Evolutionary conservation across 495 filamentous ascomycete species (phyloP), one percentile per base, ranked within the genome.

Genomic region (Viridothelium virens): DNA sequence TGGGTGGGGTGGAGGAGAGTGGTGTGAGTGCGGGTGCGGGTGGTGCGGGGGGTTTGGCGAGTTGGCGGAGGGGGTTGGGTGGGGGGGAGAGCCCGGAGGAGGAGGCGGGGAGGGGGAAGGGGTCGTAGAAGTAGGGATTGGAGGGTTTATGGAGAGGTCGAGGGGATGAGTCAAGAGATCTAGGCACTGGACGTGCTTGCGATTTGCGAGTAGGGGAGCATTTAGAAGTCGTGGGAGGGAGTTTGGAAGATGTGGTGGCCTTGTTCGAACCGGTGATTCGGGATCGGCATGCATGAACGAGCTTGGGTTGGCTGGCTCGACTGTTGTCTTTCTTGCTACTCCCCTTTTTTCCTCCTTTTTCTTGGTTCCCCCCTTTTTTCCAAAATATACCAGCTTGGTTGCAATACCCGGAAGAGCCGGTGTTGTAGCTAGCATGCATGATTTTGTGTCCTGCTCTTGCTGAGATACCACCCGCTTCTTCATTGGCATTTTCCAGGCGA

Each of bases 1-100:
- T 61, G 9, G 62, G 33, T 31, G 48, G 36, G 1, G 25, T 1
- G 25, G 25, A 25, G 0, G 25, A 25, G 25, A 1, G 25, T 25
- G 25, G 25, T 25, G 25, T 1, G 1, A 48, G 62, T 53, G 39
- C 11, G 47, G 63, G 41, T 10, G 63, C 6, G 25, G 36, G 65
- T 39, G 64, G n/a, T 31, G 56, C 41, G 7, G 62, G 10, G 38
- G 62, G 62, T 4, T 50, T 77, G 38, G 68, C 70, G 41, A 63
- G 53, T 46, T 77, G 74, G 74, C 50, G 74, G 37, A 69, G 69
- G 56, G 65, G 73, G 37, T 31, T 72, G 63, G 64, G 68, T 63
- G 41, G 65, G 25, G 68, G 53, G 16, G 56, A 65, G 9, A 65
- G 63, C 3, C 65, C 48, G 63, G 39, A 56, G 9, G 63, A 47